A percentile compares a stretch with the other conserved stretches of the same genome.
Evolutionary conservation across 2,329 filamentous ascomycete genomes (phyloP).

Genomic region (Xylariaceae sp.): DNA sequence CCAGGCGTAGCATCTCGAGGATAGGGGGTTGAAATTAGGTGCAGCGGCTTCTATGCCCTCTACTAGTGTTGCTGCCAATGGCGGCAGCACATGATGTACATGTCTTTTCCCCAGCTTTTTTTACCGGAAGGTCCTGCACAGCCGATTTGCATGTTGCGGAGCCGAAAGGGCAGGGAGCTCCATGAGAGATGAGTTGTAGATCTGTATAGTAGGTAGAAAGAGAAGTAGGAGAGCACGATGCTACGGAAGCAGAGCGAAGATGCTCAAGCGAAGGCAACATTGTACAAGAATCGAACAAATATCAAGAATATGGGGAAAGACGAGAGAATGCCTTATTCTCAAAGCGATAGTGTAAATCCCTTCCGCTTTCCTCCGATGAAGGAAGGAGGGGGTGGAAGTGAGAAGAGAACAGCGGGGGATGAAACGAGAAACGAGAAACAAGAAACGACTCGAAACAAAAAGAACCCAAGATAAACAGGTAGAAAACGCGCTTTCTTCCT

Average conservation of each 20-base stretch:
- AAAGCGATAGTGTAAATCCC: neutral
- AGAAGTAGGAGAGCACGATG: constrained; percentile 7
- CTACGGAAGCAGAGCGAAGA: constrained; percentile 11
- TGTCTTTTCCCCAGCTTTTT: neutral
- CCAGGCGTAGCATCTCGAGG: constrained; percentile 10
- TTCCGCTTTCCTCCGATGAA: neutral
- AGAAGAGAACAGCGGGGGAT: constrained; percentile 11
- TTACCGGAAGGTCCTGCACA: constrained; percentile 4
- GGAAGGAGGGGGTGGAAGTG: neutral
- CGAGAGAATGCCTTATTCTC: neutral
- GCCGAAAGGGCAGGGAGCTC: neutral
- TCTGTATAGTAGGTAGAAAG: constrained; percentile 15
- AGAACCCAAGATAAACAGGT: neutral
- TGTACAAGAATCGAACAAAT: constrained; percentile 2
- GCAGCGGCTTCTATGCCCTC: neutral
- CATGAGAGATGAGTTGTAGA: constrained; percentile 20
- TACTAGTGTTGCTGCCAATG: constrained; percentile 4
- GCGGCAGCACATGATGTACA: constrained; percentile 14
- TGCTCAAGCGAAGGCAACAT: constrained; percentile 2
- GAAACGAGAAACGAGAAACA: neutral
- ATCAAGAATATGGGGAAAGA: neutral
- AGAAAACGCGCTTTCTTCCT: neutral
- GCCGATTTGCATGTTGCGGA: neutral
- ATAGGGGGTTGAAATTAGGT: neutral
- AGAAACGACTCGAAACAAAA: constrained; percentile 1